phyloP scores from a whole-genome alignment of 2,329 filamentous ascomycete species.

The Phyllachora maydis region DNA sequence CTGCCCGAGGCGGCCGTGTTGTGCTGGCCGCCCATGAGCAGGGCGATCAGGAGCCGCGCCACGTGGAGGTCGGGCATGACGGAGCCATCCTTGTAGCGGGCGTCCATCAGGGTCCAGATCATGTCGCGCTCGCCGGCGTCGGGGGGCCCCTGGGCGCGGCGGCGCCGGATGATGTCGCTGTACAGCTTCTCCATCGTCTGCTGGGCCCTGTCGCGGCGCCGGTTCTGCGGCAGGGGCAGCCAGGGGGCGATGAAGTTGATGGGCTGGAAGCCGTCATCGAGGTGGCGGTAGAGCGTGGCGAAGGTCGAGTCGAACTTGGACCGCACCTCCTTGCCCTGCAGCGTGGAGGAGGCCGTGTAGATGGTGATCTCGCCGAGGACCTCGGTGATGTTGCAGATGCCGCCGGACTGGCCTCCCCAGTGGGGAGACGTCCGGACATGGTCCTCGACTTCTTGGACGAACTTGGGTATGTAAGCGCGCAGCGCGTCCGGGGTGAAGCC shows the following conservation, averaged over 20 bases:
- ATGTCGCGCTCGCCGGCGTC: slow-evolving; percentile 44
- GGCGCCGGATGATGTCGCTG: slow-evolving; percentile 59
- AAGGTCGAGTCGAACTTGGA: slow-evolving; percentile 55
- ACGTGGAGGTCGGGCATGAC: slow-evolving; percentile 67
- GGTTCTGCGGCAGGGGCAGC: slow-evolving; percentile 77
- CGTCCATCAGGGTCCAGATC: slow-evolving; percentile 80
- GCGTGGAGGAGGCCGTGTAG: slow-evolving; percentile 69
- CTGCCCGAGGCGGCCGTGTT: slow-evolving; percentile 67
- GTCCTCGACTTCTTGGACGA: slow-evolving; percentile 50
- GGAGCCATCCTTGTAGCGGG: slow-evolving; percentile 64
- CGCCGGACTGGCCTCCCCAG: slow-evolving; percentile 49
- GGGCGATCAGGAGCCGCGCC: slow-evolving; percentile 84
- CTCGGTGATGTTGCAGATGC: slow-evolving; percentile 50
- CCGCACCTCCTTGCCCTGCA: slow-evolving; percentile 71
- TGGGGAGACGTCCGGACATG: slow-evolving; percentile 48
- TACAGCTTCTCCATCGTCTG: slow-evolving; percentile 42
- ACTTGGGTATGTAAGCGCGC: slow-evolving; percentile 56
- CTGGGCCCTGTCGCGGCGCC: slow-evolving; percentile 59
- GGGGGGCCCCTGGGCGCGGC: slow-evolving; percentile 30
- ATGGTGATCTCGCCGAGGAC: slow-evolving; percentile 75
- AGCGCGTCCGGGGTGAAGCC: slow-evolving; percentile 59
- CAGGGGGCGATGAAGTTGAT: slow-evolving; percentile 84
- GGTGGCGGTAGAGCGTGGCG: slow-evolving; percentile 66
- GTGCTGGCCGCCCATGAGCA: slow-evolving; percentile 84
- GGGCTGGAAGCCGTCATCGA: slow-evolving; percentile 76